Conservation (phyloP, 2,329 filamentous ascomycete genomes). For the Neopestalotiopsis sp. region DNA sequence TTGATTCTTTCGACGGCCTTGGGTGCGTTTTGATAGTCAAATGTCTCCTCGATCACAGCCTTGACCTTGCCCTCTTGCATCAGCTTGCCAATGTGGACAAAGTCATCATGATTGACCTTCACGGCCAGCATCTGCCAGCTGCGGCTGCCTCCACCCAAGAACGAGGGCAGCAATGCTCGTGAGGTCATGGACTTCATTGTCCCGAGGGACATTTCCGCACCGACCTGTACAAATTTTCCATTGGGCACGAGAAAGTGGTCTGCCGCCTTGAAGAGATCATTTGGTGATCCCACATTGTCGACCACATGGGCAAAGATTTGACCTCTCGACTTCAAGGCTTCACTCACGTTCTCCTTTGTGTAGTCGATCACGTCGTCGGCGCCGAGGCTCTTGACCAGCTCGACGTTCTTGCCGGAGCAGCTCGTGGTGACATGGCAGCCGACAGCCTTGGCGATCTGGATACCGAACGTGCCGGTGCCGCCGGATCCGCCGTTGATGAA, state of each 20-base stretch:
- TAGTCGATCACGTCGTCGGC: slow-evolving; percentile 69
- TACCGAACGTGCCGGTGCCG: slow-evolving; percentile 60
- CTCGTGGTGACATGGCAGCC: slow-evolving; percentile 62
- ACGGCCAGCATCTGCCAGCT: slow-evolving; percentile 43
- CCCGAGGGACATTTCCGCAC: slow-evolving; percentile 36
- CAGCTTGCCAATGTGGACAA: slow-evolving; percentile 57
- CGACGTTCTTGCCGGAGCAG: slow-evolving; percentile 61
- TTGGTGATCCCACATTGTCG: slow-evolving; percentile 58
- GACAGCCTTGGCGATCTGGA: slow-evolving; percentile 65
- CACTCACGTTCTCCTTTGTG: slow-evolving; percentile 49
- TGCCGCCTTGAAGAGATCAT: slow-evolving; percentile 56
- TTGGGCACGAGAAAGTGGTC: slow-evolving; percentile 52
- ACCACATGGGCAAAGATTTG: slow-evolving; percentile 55
- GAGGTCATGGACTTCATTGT: slow-evolving; percentile 24
- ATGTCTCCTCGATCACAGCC: slow-evolving; percentile 59
- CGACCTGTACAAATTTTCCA: slow-evolving; percentile 59
- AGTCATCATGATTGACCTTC: slow-evolving; percentile 45
- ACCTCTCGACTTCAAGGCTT: slow-evolving; percentile 48
- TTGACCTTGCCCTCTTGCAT: slow-evolving; percentile 63
- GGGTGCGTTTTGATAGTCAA: slow-evolving; percentile 59
- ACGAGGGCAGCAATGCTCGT: slow-evolving; percentile 34
- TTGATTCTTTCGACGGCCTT: slow-evolving; percentile 64
- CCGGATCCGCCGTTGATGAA: slow-evolving; percentile 68
- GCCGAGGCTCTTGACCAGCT: slow-evolving; percentile 60
- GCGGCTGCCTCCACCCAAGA: slow-evolving; percentile 46